These are phyloP conservation scores for Adansonia gregorii DNA, from an alignment of 441 rosid species.

Conservation along the genomic window DNA sequence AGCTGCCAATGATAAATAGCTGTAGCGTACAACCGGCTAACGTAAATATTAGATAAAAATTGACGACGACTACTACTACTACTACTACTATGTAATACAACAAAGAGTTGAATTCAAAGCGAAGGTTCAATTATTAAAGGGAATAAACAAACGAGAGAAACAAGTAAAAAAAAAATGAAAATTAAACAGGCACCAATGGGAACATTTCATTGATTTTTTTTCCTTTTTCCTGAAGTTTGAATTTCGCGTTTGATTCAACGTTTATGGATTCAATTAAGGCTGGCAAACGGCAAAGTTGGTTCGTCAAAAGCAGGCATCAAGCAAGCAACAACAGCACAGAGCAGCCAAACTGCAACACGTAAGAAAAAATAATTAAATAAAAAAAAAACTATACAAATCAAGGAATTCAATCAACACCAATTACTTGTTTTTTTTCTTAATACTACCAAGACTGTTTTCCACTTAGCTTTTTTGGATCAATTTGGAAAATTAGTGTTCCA, in stretches of 20 bases:
- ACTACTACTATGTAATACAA: neutral
- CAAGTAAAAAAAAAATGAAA: neutral
- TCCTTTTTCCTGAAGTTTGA: too few relatives aligned
- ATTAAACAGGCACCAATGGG: neutral
- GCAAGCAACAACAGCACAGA: slow-evolving; percentile 30
- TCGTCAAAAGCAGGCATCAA: slow-evolving; percentile 39
- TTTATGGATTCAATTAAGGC: neutral
- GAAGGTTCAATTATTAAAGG: slow-evolving; percentile 3
- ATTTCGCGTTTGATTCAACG: neutral
- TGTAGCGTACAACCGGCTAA: too few relatives aligned
- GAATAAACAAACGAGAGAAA: neutral
- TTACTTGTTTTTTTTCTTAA: too few relatives aligned
- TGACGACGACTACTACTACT: too few relatives aligned
- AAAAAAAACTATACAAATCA: neutral
- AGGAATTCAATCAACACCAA: neutral
- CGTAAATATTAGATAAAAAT: too few relatives aligned
- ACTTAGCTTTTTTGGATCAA: too few relatives aligned
- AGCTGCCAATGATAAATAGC: too few relatives aligned
- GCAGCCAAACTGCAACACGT: slow-evolving; percentile 44
- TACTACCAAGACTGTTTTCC: too few relatives aligned
- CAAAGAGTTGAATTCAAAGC: neutral
- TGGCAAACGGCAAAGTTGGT: neutral
- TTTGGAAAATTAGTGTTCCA: too few relatives aligned
- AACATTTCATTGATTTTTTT: neutral
- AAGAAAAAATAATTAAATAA: neutral